Conservation (phyloP, 805 yeast species). For the Cyberlindnera meyerae region DNA sequence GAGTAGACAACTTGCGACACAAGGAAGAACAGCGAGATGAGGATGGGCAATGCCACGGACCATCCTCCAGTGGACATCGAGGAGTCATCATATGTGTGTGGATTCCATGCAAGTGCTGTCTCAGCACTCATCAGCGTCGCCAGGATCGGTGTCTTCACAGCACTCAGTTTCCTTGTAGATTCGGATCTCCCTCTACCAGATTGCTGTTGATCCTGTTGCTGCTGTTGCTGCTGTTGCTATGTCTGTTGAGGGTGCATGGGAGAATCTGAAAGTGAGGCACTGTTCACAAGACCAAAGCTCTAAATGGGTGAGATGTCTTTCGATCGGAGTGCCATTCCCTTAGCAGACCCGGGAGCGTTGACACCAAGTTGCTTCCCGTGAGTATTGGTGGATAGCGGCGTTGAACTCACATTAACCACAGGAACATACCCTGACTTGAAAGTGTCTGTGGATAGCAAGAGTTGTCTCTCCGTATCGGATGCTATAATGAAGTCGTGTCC, state of each 20-base stretch:
- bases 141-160: slow-evolving; percentile 17
- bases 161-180: slow-evolving; percentile 4
- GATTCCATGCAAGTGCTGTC: slow-evolving; percentile 10
- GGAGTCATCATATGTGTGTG: no score
- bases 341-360: not conserved
- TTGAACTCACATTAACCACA: slow-evolving; percentile 1
- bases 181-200: no score
- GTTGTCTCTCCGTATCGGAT: slow-evolving; percentile 6
- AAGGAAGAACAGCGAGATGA: slow-evolving; percentile 23
- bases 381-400: slow-evolving; percentile 1
- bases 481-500: no score
- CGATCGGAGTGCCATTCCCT: slow-evolving; percentile 3
- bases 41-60: slow-evolving; percentile 22
- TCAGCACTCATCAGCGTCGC: slow-evolving; percentile 18
- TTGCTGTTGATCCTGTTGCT: no score
- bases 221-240: slow-evolving; percentile 1
- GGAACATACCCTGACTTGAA: slow-evolving; percentile 6
- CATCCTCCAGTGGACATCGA: slow-evolving; percentile 1
- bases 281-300: slow-evolving; percentile 3
- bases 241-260: not conserved
- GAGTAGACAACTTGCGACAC: slow-evolving; percentile 31
- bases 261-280: not conserved
- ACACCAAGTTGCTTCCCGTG: not conserved
- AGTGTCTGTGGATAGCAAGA: slow-evolving; percentile 10
- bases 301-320: slow-evolving; percentile 11